Conservation (phyloP, 106 monocot genomes). For the Vanilla planifolia region DNA sequence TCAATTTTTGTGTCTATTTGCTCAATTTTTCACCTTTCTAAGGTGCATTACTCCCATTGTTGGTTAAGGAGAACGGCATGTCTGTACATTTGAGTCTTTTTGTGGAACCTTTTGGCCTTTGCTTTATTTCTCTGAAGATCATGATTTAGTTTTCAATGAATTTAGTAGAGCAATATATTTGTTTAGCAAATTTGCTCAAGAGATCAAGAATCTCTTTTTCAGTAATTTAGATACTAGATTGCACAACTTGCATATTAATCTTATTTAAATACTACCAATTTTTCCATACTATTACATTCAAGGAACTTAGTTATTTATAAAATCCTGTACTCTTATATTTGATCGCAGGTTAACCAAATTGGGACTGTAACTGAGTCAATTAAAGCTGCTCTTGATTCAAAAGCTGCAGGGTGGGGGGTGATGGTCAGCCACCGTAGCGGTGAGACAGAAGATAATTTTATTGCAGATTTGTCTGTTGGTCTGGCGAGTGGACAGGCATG, state of each 20-base stretch:
- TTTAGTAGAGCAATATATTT: neutral
- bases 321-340: neutral
- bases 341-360: conserved; percentile 86
- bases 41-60: too few relatives aligned
- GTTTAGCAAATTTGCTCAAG: neutral
- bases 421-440: conserved; percentile 99
- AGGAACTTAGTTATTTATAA: neutral
- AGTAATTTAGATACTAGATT: neutral
- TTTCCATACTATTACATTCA: neutral
- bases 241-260: neutral
- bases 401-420: conserved; percentile 98
- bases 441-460: conserved; percentile 98
- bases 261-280: neutral
- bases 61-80: too few relatives aligned
- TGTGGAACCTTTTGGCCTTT: neutral
- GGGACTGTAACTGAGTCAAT: conserved; percentile 91
- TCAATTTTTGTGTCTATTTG: too few relatives aligned
- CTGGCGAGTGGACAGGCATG: conserved; percentile 85
- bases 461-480: conserved; percentile 94
- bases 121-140: neutral
- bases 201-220: neutral
- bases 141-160: neutral
- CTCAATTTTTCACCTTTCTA: too few relatives aligned
- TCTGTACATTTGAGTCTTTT: neutral
- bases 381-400: conserved; percentile 89